Conservation (phyloP, 1,139 yeast species). For the Geotrichum cucujoidarum region DNA sequence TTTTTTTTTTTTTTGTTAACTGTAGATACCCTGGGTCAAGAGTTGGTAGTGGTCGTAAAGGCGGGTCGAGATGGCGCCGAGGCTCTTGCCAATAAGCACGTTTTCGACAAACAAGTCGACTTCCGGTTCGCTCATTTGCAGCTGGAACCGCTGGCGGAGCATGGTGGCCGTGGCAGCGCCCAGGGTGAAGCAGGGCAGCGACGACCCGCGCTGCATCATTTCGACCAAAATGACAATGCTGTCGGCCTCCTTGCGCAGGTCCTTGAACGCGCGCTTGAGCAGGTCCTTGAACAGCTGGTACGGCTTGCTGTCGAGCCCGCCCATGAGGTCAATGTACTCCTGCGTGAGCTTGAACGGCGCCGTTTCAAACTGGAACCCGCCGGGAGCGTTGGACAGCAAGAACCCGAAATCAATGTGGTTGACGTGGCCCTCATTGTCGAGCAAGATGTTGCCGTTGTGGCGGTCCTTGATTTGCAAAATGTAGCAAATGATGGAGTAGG, state of each 20-base stretch:
- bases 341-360: conserved; percentile 90
- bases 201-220: conserved; percentile 87
- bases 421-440: conserved; percentile 91
- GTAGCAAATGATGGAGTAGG: conserved; percentile 84
- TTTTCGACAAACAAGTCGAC: conserved; percentile 72
- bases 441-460: conserved; percentile 92
- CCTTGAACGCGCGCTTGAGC: conserved; percentile 67
- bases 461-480: conserved; percentile 88
- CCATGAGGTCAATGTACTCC: conserved; percentile 83
- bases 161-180: conserved; percentile 80
- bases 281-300: conserved; percentile 56
- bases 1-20: conserved; percentile 28
- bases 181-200: conserved; percentile 82
- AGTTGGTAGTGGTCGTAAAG: conserved; percentile 92
- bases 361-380: conserved; percentile 93
- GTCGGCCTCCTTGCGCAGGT: conserved; percentile 65
- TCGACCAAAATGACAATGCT: conserved; percentile 78
- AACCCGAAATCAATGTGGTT: conserved; percentile 96
- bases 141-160: conserved; percentile 72
- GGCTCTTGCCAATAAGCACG: conserved; percentile 66
- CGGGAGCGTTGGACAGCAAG: conserved; percentile 86
- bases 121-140: conserved; percentile 68
- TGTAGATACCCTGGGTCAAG: conserved; percentile 89
- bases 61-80: conserved; percentile 78
- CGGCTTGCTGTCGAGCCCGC: conserved; percentile 60